Base-by-base conservation (phyloP, 768 basidiomycete genomes). In the Termitomyces sp. region DNA sequence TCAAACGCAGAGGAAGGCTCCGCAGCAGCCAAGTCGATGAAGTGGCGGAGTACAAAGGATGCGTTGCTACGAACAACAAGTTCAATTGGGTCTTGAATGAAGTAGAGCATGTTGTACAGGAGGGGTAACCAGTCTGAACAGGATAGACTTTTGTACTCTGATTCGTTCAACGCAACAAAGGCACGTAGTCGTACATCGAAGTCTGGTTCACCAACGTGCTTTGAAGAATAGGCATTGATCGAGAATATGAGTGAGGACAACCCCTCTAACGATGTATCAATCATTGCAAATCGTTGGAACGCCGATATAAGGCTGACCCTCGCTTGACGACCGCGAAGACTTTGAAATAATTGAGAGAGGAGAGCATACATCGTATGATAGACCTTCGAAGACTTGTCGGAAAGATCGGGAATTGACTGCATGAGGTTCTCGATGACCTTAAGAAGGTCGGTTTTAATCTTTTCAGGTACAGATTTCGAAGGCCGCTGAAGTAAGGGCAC, bases 41-140 rank as follows among this genome's bases (percentile, higher is more conserved):
- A 95, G 41, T 85, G 84, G 46, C 87, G 84, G 66, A 98, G 76
- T 0, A 87, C 73, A 51, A 81, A 82, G 1, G 92, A 83, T 0
- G 96, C 88, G 64, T 86, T 94, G 55, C 81, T 90, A 22, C 96
- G 81, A 47, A 98, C 81, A 0, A 92, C 86, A 44, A 98, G 74
- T 68, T 98, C 97, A 13, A 86, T 85, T 0, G 88, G 82, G 68
- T 98, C 94, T 67, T 95, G 94, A 49, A 98, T 82, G 75, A 85
- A 92, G 73, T 84, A 81, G 13, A 98, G 75, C 73, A 87, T 81
- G 69, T 92, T 94, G 74, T 91, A 84, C 2, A 97, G 69, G 47
- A 98, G 58, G 1, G 94, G 90, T 26, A 88, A 69, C 97, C 96
- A 98, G 31, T 89, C 80, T 0, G 75, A 68, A 2, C 73, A 68